Conservation (phyloP, 495 filamentous ascomycete genomes). For the Aspergillus leporis region DNA sequence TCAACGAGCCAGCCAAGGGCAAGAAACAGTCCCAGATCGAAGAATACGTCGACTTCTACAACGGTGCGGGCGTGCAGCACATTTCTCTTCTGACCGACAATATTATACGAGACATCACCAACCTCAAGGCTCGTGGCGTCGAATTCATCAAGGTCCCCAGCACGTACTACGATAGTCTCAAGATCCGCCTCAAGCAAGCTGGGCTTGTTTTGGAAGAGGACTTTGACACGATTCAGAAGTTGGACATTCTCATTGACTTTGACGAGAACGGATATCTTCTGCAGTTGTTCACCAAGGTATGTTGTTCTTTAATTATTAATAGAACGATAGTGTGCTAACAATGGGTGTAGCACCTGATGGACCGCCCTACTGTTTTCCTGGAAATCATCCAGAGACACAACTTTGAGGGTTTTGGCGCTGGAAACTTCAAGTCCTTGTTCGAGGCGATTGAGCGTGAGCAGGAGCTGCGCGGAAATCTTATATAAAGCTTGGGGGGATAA, state of each 20-base stretch:
- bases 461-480: slow-evolving; percentile 75
- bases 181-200: slow-evolving; percentile 57
- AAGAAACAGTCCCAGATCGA: slow-evolving; percentile 89
- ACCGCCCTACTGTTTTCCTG: slow-evolving; percentile 89
- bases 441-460: slow-evolving; percentile 93
- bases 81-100: slow-evolving; percentile 80
- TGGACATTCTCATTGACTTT: slow-evolving; percentile 89
- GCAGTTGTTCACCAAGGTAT: slow-evolving; percentile 80
- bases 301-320: slow-evolving; percentile 6
- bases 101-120: slow-evolving; percentile 72
- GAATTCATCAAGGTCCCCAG: slow-evolving; percentile 85
- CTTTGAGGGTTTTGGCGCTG: slow-evolving; percentile 87
- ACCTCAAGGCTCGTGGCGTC: slow-evolving; percentile 75
- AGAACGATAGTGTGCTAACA: slow-evolving; percentile 20
- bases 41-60: slow-evolving; percentile 87
- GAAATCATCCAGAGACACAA: slow-evolving; percentile 90
- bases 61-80: slow-evolving; percentile 85
- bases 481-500: slow-evolving; percentile 22
- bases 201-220: slow-evolving; percentile 66
- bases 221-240: slow-evolving; percentile 65
- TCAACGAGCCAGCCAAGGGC: slow-evolving; percentile 90
- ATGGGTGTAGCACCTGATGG: slow-evolving; percentile 71
- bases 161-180: slow-evolving; percentile 80
- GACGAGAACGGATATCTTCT: slow-evolving; percentile 85
- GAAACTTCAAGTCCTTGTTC: slow-evolving; percentile 90